Percentiles rank a stretch among this genome's conserved stretches.
Conservation (phyloP, 768 basidiomycete genomes). For the Termitomyces sp. region DNA sequence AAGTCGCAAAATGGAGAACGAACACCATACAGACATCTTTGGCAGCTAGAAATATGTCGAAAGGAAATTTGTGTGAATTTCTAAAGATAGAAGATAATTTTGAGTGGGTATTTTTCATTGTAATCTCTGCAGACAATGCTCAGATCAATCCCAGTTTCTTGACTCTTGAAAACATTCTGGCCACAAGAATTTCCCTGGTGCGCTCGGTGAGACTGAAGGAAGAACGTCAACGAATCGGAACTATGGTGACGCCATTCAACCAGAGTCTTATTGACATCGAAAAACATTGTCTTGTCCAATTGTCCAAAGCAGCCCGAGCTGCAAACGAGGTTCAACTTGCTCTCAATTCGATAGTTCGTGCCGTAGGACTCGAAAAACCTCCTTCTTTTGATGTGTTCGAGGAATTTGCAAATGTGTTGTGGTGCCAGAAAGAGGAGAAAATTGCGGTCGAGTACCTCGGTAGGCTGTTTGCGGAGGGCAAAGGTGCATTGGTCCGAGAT, state of each 20-base stretch:
- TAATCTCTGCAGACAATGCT: neutral
- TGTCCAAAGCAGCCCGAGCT: constrained; percentile 68
- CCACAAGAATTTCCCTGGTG: constrained; percentile 78
- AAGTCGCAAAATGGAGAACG: constrained; percentile 63
- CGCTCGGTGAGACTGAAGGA: constrained; percentile 66
- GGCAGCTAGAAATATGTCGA: constrained; percentile 25
- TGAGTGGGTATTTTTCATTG: constrained; percentile 45
- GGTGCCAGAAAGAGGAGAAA: constrained; percentile 82
- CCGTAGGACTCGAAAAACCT: constrained; percentile 51
- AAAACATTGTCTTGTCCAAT: constrained; percentile 59
- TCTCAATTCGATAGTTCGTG: constrained; percentile 76
- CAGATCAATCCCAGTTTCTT: constrained; percentile 42
- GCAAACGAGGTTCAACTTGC: constrained; percentile 74
- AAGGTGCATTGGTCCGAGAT: constrained; percentile 15
- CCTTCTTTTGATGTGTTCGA: constrained; percentile 52
- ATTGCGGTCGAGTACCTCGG: constrained; percentile 73
- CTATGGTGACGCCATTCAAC: constrained; percentile 49
- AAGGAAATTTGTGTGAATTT: constrained; percentile 36
- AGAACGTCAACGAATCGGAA: constrained; percentile 73
- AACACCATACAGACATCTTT: constrained; percentile 27
- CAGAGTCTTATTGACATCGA: constrained; percentile 53
- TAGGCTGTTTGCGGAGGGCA: constrained; percentile 19
- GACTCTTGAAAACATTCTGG: constrained; percentile 71
- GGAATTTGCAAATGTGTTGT: constrained; percentile 88
- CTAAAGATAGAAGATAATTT: constrained; percentile 47